A percentile compares a stretch with the other conserved stretches of the same genome.
These are phyloP conservation scores for Gossypium aridum DNA, from an alignment of 441 rosid species.

Conservation along the genomic window DNA sequence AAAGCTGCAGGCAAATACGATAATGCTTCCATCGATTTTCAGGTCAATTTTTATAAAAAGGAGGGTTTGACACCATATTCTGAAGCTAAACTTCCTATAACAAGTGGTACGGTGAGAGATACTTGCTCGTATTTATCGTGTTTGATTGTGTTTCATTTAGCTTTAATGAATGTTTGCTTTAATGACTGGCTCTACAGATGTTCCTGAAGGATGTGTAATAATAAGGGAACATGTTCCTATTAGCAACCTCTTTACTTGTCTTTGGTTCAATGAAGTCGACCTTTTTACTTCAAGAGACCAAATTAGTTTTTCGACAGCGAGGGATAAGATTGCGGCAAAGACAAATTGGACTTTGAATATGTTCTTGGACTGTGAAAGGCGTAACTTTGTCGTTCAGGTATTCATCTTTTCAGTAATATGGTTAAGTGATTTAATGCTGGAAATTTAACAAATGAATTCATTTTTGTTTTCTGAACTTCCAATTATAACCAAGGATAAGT, in stretches of 20 bases:
- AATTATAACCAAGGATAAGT: too few species aligned
- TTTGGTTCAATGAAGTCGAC: constrained; percentile 95
- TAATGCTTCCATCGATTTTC: constrained; percentile 81
- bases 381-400: constrained; percentile 97
- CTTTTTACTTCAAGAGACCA: constrained; percentile 96
- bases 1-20: constrained; percentile 94
- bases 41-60: constrained; percentile 73
- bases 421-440: not conserved
- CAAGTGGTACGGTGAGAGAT: constrained; percentile 55
- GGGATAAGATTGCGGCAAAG: constrained; percentile 74
- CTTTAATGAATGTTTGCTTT: not conserved
- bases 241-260: constrained; percentile 86
- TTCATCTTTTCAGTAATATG: not conserved
- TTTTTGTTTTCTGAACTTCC: not conserved
- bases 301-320: constrained; percentile 77
- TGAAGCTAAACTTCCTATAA: constrained; percentile 77
- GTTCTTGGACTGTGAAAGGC: constrained; percentile 96
- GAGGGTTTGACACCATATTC: constrained; percentile 88
- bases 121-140: not conserved
- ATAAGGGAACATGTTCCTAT: constrained; percentile 91
- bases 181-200: constrained; percentile 51
- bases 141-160: not conserved
- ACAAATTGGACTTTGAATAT: constrained; percentile 84
- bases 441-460: not conserved
- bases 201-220: constrained; percentile 98